Conservation (phyloP, 306 rosid genomes). For the Morella rubra region DNA sequence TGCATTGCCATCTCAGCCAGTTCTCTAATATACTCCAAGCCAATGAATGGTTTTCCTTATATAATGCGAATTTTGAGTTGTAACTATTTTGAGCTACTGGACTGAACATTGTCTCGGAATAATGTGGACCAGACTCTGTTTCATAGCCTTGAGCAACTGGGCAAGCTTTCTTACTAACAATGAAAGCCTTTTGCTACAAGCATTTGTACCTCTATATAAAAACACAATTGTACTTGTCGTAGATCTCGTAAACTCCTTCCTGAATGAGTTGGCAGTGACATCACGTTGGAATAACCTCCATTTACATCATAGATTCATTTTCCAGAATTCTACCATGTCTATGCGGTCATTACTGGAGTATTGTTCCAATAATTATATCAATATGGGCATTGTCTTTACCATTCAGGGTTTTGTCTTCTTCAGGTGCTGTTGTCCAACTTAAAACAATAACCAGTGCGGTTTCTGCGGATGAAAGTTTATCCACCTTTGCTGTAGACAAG, state of each 20-base stretch:
- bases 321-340: background rate
- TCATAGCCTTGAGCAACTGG: no score
- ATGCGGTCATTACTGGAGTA: background rate
- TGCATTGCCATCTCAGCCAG: background rate
- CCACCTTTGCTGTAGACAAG: constrained; percentile 57
- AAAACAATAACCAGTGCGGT: constrained; percentile 76
- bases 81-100: no score
- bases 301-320: background rate
- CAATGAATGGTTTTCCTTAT: background rate
- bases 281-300: background rate
- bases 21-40: background rate
- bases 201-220: no score
- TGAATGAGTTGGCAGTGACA: background rate
- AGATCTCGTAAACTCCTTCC: background rate
- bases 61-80: no score
- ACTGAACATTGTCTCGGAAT: no score
- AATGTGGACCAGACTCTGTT: no score
- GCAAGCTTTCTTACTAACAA: no score
- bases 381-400: constrained; percentile 18
- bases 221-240: no score
- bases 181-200: no score
- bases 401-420: constrained; percentile 38
- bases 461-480: constrained; percentile 64
- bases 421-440: constrained; percentile 93
- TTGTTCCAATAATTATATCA: background rate